Evolutionary conservation across 371 early-diverging fungal genomes (phyloP).

Genomic region (Mucor saturninus): DNA sequence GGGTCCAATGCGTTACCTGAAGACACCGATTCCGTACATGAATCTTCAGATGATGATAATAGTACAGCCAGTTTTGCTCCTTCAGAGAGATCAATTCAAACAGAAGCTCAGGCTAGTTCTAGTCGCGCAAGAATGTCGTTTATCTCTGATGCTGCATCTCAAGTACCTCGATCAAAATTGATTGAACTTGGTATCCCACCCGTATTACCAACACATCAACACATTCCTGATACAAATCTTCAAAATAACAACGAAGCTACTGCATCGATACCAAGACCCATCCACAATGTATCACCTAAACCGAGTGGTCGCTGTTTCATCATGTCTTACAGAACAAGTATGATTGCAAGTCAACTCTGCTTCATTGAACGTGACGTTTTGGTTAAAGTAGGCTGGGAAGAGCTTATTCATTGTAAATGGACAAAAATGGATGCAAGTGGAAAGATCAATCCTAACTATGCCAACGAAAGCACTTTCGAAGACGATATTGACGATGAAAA

Average conservation of each 20-base stretch:
- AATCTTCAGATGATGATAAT: constrained; percentile 18
- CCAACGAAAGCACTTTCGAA: neutral
- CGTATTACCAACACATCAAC: neutral
- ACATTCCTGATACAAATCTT: neutral
- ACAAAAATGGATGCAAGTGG: constrained; percentile 45
- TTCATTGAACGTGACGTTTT: constrained; percentile 65
- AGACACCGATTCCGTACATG: constrained; percentile 9
- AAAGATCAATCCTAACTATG: constrained; percentile 11
- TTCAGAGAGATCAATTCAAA: constrained; percentile 25
- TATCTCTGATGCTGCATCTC: constrained; percentile 12
- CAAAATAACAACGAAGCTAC: neutral
- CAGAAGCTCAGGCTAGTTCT: constrained; percentile 27
- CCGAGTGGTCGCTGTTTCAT: constrained; percentile 46
- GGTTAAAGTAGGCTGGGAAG: constrained; percentile 66
- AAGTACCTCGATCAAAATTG: constrained; percentile 16
- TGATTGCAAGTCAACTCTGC: constrained; percentile 66
- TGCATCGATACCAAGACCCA: constrained; percentile 10
- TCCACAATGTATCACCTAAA: neutral
- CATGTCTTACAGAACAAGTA: constrained; percentile 56
- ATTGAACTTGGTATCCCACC: constrained; percentile 24
- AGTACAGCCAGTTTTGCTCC: constrained; percentile 22
- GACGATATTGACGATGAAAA: constrained; percentile 11
- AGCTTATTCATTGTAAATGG: constrained; percentile 67
- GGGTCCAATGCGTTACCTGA: neutral
- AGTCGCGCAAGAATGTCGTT: constrained; percentile 12